Evolutionary conservation across 768 basidiomycete species (phyloP).

Genomic region (Tubosaeta sp.): DNA sequence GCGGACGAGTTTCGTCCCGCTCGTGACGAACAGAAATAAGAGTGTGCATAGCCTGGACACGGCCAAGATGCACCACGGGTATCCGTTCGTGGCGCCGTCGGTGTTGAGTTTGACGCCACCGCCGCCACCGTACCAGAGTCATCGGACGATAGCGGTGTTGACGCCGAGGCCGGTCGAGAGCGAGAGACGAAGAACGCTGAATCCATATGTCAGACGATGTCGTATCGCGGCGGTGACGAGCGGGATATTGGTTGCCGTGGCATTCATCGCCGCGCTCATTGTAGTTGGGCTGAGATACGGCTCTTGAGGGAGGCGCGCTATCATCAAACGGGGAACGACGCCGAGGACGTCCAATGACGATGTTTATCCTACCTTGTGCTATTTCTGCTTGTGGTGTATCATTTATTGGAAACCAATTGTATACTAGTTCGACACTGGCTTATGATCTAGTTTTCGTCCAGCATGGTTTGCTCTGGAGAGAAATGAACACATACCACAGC

Average conservation of each 20-base stretch:
- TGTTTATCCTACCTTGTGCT: neutral
- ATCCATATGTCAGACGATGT: constrained; percentile 43
- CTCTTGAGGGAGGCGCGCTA: neutral
- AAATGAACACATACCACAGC: no score
- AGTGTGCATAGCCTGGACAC: constrained; percentile 41
- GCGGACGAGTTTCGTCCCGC: constrained; percentile 33
- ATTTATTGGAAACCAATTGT: neutral
- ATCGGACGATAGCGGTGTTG: constrained; percentile 15
- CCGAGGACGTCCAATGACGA: neutral
- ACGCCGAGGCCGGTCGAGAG: constrained; percentile 14
- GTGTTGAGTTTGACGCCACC: constrained; percentile 30
- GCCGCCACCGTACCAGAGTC: constrained; percentile 21
- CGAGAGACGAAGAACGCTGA: constrained; percentile 14
- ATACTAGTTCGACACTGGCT: constrained; percentile 5
- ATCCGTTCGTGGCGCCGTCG: constrained; percentile 58
- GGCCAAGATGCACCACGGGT: constrained; percentile 45
- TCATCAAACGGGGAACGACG: neutral
- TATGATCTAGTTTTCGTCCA: neutral
- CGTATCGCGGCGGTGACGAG: constrained; percentile 60
- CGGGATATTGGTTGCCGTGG: constrained; percentile 44
- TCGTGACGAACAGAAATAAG: constrained; percentile 37
- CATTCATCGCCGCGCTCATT: constrained; percentile 49
- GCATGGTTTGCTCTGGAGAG: no score
- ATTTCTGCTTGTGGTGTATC: neutral
- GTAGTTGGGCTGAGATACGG: constrained; percentile 18